phyloP scores from a whole-genome alignment of 176 grass and related monocot species.

The Triticum turgidum region DNA sequence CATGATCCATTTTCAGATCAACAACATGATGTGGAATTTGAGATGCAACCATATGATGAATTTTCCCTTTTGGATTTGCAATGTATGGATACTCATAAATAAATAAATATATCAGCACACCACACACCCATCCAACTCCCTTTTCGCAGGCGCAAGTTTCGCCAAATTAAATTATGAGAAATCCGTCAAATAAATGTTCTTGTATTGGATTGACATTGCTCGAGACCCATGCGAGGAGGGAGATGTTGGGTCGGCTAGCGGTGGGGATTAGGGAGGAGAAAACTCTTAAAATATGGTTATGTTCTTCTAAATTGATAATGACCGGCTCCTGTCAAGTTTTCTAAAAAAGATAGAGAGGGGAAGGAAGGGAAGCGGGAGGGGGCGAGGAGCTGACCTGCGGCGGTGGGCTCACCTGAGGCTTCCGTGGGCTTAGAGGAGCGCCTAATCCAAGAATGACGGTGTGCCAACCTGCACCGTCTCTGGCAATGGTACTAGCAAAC shows the following conservation, averaged over 20 bases:
- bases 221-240: neutral
- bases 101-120: neutral
- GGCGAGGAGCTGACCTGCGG: too few species aligned
- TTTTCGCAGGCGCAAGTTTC: neutral
- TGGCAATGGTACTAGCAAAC: neutral
- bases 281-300: neutral
- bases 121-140: neutral
- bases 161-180: neutral
- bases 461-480: neutral
- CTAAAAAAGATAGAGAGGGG: neutral
- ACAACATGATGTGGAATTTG: neutral
- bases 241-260: neutral
- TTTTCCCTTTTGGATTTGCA: neutral
- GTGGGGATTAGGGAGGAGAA: neutral
- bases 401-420: neutral
- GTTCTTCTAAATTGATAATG: neutral
- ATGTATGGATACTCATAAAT: neutral
- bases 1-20: neutral
- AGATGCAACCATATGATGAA: neutral
- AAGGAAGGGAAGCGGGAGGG: neutral
- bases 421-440: neutral
- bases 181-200: neutral
- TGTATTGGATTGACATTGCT: neutral
- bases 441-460: neutral
- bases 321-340: neutral